Conservation (phyloP, 2,329 filamentous ascomycete genomes). For the Colletotrichum salicis region DNA sequence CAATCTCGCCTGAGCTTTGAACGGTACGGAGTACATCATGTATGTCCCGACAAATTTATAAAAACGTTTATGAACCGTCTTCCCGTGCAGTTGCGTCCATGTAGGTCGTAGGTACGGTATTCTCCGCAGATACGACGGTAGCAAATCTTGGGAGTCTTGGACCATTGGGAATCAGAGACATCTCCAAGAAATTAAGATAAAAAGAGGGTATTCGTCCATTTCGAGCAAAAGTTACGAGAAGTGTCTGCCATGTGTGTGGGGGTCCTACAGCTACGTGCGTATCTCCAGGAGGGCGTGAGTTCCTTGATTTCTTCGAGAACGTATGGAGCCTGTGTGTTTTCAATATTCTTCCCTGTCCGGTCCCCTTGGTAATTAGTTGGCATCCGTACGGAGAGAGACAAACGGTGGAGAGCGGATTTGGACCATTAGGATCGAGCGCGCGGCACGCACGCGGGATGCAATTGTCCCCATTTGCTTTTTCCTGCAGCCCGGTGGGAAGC, state of each 20-base stretch:
- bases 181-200: too few species aligned
- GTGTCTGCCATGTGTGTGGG: conserved; percentile 27
- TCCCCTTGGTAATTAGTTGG: background rate
- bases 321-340: background rate
- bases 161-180: background rate
- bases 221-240: conserved; percentile 20
- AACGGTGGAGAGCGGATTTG: background rate
- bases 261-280: conserved; percentile 18
- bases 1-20: background rate
- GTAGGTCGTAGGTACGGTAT: too few species aligned
- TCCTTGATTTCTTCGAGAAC: conserved; percentile 7
- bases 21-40: background rate
- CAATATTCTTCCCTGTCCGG: background rate
- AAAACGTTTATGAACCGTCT: background rate
- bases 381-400: background rate
- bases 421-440: background rate
- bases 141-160: background rate
- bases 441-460: background rate
- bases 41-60: background rate
- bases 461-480: conserved; percentile 31
- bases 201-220: conserved; percentile 1
- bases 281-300: background rate
- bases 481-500: conserved; percentile 12
- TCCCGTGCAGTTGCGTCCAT: background rate
- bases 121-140: background rate